Evolutionary conservation across 805 yeast genomes (phyloP), one percentile per base, ranked within the genome.

Genomic region (Wickerhamiella occidentalis): DNA sequence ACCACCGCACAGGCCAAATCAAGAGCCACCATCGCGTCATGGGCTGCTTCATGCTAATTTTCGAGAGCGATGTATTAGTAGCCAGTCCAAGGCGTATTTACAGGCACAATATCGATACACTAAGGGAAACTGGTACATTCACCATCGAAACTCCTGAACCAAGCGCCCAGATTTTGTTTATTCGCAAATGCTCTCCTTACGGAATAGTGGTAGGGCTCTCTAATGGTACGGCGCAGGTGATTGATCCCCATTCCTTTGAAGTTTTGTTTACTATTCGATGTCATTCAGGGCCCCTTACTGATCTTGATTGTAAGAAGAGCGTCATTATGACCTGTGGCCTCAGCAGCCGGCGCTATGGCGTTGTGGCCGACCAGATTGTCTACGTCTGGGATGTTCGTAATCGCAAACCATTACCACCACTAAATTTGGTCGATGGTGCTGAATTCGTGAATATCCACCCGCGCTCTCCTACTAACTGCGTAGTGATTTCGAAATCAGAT

Each of bases 391-490:
- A 92, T 63, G 63, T 85, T 26, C 73, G 94, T 53, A 75, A 78
- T 51, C 70, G 84, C 76, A 74, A 76, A 47, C 74, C 87, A 1
- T 64, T 80, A 49, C 70, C 94, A 0, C 96, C 96, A 2, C 71
- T 90, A 6, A 78, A 96, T 3, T 86, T 87, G 59, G 87, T 92
- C 0, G 81, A 87, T 0, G 96, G 96, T 11, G 96, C 97, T 0
- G 73, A 83, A 8, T 83, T 75, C 61, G 92, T 82, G 1, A 73
- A 83, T 45, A 71, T 90, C 53, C 96, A 90, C 66, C 96, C 97
- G 6, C 82, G 83, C 52, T 61, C 87, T 45, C 83, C 95, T 5
- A 82, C 84, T 35, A 78, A 82, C 30, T 76, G 86, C 41, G 63
- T 86, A 3, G 78, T 85, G 6, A 82, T 85, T 0, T 82, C 96